phyloP scores from a whole-genome alignment of 2,329 filamentous ascomycete species.

The Clarireedia monteithiana region DNA sequence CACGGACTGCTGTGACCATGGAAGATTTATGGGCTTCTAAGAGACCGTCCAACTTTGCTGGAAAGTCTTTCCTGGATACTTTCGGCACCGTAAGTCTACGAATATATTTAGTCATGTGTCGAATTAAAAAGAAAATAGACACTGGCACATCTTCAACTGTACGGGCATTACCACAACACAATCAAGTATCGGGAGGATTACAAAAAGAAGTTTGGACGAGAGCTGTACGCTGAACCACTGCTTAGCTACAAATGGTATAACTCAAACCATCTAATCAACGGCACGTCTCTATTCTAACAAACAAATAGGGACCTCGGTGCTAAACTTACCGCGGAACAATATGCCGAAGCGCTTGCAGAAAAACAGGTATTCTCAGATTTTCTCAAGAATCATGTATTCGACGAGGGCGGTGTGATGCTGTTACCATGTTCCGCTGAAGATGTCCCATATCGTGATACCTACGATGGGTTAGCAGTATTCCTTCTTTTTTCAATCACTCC shows the following conservation, averaged over 20 bases:
- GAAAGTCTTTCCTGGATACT: not conserved
- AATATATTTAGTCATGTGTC: too few relatives aligned
- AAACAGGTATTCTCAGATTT: slow-evolving; percentile 11
- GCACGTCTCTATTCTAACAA: not conserved
- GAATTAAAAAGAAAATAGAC: not conserved
- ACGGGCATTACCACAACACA: slow-evolving; percentile 6
- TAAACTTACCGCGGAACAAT: slow-evolving; percentile 8
- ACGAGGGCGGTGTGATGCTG: slow-evolving; percentile 13
- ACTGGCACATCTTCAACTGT: slow-evolving; percentile 8
- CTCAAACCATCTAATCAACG: not conserved
- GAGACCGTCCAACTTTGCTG: not conserved
- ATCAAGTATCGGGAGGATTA: not conserved
- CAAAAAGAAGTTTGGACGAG: not conserved
- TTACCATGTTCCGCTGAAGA: slow-evolving; percentile 10
- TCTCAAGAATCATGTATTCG: slow-evolving; percentile 11
- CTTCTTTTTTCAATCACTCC: too few relatives aligned
- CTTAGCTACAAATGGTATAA: slow-evolving; percentile 9
- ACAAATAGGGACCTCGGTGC: slow-evolving; percentile 11
- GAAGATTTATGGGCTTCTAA: not conserved
- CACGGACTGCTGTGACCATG: not conserved
- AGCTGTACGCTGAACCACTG: slow-evolving; percentile 8
- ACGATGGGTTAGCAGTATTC: not conserved
- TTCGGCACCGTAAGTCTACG: not conserved
- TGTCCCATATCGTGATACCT: slow-evolving; percentile 10
- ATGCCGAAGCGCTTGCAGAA: slow-evolving; percentile 4